Evolutionary conservation across 371 early-diverging fungal genomes (phyloP), one percentile per base, ranked within the genome.

Genomic region (Lichtheimia hyalospora): DNA sequence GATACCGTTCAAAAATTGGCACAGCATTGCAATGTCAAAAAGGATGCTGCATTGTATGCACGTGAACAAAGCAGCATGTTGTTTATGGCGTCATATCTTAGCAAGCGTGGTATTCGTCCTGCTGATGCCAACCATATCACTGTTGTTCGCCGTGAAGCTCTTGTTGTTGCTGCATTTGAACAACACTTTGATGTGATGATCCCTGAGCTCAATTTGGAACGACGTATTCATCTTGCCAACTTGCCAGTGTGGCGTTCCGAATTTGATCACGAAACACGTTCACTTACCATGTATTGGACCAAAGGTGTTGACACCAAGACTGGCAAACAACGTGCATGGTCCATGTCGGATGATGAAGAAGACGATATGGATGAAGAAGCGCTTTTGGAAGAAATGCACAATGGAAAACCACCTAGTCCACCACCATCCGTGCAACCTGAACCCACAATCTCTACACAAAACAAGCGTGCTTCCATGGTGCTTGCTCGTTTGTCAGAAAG

Each of bases 21-120:
- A 0, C 82, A 82, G 44, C 85, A 81, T 23, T 92, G 92, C 75
- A 92, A 94, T 57, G 70, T 79, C 15, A 81, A 85, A 55, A 95
- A 94, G 70, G 82, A 85, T 42, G 81, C 82, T 0, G 74, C 87
- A 13, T 79, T 88, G 51, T 75, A 70, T 58, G 94, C 94, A 0
- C 85, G 89, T 64, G 88, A 91, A 39, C 89, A 90, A 54, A 85
- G 88, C 52, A 75, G 78, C 48, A 54, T 81, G 12, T 69, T 93
- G 5, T 92, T 80, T 63, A 71, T 92, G 25, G 77, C 82, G n/a
- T 74, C 76, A 41, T 87, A 86, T 56, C 68, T 84, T 16, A 60
- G 63, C 28, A 63, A 52, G 54, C 62, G 69, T 55, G 66, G 67
- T 58, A 56, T 48, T 46, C 52, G 56, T 8, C 61, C 66, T 10